Conservation (phyloP, 257 asterid genomes). For the Verbascum thapsus region DNA sequence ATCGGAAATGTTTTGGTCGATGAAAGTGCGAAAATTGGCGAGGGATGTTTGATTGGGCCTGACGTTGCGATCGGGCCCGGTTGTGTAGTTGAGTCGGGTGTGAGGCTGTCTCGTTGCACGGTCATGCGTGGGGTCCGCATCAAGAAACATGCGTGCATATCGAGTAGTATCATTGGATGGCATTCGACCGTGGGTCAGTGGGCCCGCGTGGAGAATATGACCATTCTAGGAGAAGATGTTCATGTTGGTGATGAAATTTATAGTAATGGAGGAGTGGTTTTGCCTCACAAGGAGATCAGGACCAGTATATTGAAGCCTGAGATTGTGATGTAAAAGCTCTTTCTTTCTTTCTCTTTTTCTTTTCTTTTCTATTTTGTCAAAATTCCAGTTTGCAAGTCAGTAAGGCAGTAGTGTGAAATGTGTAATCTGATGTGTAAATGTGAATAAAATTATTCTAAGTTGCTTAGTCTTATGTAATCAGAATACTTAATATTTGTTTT, state of each 20-base stretch:
- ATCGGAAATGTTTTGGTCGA: constrained; percentile 82
- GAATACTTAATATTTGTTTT: too few species aligned
- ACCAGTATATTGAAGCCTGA: constrained; percentile 87
- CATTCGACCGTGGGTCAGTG: constrained; percentile 95
- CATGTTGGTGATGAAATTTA: constrained; percentile 90
- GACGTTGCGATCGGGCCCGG: constrained; percentile 89
- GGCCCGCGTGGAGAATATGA: constrained; percentile 98
- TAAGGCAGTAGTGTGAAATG: too few species aligned
- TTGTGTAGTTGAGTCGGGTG: constrained; percentile 84
- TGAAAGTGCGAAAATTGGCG: constrained; percentile 58
- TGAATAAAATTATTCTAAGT: too few species aligned
- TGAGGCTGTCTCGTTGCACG: constrained; percentile 87
- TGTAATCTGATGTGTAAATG: too few species aligned
- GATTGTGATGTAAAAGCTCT: constrained; percentile 71
- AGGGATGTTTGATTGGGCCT: constrained; percentile 73
- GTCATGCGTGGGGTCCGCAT: constrained; percentile 89
- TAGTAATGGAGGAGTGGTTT: constrained; percentile 90
- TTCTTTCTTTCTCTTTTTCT: too few species aligned
- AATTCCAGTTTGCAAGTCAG: too few species aligned
- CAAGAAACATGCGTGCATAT: constrained; percentile 82
- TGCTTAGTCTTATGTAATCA: too few species aligned
- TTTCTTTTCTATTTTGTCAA: too few species aligned
- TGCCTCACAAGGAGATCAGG: constrained; percentile 97
- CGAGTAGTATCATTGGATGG: constrained; percentile 97
- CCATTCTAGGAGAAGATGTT: constrained; percentile 94